Percentiles rank a stretch among this genome's conserved stretches.
These are phyloP conservation scores for Acmispon strigosus DNA, from an alignment of 306 rosid species.

Conservation along the genomic window DNA sequence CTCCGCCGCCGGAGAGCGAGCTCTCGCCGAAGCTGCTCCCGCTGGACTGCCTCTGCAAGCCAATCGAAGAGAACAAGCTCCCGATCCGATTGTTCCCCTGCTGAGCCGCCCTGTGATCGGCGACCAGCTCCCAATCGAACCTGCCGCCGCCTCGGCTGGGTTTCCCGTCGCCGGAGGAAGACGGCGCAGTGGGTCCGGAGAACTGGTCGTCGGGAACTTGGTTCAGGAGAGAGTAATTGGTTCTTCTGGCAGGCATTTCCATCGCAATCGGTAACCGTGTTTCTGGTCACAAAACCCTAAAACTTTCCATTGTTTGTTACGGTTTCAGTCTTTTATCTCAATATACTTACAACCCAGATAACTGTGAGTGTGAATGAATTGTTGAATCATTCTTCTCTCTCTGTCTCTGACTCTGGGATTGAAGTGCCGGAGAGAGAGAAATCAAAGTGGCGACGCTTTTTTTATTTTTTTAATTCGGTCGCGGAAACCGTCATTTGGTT, in stretches of 20 bases:
- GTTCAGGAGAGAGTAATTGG: conserved; percentile 75
- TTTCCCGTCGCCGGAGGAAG: conserved; percentile 63
- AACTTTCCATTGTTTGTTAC: conserved; percentile 54
- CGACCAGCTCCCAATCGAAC: conserved; percentile 66
- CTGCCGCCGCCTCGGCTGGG: conserved; percentile 34
- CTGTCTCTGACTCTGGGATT: conserved; percentile 36
- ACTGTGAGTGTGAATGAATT: conserved; percentile 1
- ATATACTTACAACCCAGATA: neutral
- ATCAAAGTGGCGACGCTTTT: neutral
- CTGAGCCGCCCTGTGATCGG: conserved; percentile 56
- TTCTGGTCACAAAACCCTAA: conserved; percentile 37
- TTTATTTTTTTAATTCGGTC: conserved; percentile 20
- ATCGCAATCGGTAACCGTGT: conserved; percentile 2
- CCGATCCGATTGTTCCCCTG: conserved; percentile 71
- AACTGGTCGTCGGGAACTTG: conserved; percentile 74
- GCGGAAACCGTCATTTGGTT: conserved; percentile 34
- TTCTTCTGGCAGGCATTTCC: conserved; percentile 90
- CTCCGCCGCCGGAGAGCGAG: conserved; percentile 91
- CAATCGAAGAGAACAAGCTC: conserved; percentile 51
- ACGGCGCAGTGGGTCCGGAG: conserved; percentile 28
- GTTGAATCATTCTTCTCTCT: neutral
- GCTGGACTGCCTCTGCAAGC: conserved; percentile 92
- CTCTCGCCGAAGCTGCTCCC: conserved; percentile 96
- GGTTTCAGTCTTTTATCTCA: neutral
- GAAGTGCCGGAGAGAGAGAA: conserved; percentile 42